Conservation (phyloP, 2,329 filamentous ascomycete species). For the Aspergillus fischeri region DNA sequence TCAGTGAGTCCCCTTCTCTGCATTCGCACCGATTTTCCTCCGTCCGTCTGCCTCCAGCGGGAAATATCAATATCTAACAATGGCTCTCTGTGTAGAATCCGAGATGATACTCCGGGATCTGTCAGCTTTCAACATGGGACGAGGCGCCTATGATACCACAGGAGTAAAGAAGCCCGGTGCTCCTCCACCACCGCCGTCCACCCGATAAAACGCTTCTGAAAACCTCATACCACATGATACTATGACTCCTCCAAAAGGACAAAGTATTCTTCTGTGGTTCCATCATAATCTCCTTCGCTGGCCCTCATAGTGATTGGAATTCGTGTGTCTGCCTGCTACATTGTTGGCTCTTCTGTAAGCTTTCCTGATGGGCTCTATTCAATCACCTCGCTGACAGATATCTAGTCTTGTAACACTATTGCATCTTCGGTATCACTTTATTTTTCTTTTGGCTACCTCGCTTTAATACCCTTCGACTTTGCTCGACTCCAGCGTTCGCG, state of each 20-base stretch:
- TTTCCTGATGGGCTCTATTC: constrained; percentile 13
- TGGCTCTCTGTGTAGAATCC: constrained; percentile 29
- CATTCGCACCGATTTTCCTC: background rate
- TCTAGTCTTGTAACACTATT: constrained; percentile 31
- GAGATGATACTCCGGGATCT: constrained; percentile 41
- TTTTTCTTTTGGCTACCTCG: constrained; percentile 12
- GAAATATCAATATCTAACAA: constrained; percentile 22
- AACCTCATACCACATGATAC: constrained; percentile 19
- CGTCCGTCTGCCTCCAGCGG: background rate
- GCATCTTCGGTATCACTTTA: constrained; percentile 15
- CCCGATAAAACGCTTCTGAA: constrained; percentile 16
- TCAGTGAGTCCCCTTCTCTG: constrained; percentile 12
- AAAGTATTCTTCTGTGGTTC: constrained; percentile 18
- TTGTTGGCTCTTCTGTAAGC: constrained; percentile 21
- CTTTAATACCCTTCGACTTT: constrained; percentile 20
- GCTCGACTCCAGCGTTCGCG: constrained; percentile 21
- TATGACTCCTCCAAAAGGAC: constrained; percentile 14
- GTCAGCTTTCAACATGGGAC: constrained; percentile 46
- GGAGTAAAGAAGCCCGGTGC: constrained; percentile 47
- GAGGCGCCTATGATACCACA: constrained; percentile 50
- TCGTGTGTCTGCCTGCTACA: constrained; percentile 24
- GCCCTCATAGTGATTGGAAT: constrained; percentile 22
- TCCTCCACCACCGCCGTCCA: constrained; percentile 41
- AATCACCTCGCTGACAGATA: constrained; percentile 19
- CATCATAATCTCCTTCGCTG: constrained; percentile 13